A percentile compares a stretch with the other conserved stretches of the same genome.
These are phyloP conservation scores for Clitopilus hobsonii DNA, from an alignment of 768 basidiomycete species.

Conservation along the genomic window DNA sequence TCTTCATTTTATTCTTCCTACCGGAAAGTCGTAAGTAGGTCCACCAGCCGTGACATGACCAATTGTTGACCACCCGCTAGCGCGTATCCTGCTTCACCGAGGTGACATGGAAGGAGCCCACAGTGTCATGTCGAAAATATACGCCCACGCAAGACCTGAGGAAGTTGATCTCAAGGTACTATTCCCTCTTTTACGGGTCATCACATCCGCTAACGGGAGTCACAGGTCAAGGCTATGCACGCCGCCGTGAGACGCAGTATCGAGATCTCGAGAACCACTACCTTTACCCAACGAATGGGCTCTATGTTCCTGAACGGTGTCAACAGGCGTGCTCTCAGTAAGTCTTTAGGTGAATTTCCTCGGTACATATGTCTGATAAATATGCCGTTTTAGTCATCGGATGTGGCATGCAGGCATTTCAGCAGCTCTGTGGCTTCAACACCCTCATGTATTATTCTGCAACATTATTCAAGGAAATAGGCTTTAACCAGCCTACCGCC, in stretches of 20 bases:
- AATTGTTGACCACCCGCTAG: conserved; percentile 14
- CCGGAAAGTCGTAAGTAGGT: conserved; percentile 72
- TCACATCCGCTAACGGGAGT: not conserved
- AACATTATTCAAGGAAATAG: conserved; percentile 75
- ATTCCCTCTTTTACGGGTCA: not conserved
- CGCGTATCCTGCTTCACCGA: conserved; percentile 59
- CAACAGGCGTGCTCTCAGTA: conserved; percentile 69
- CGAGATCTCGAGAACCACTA: conserved; percentile 57
- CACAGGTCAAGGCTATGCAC: conserved; percentile 53
- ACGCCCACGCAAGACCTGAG: conserved; percentile 55
- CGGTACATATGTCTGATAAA: not conserved
- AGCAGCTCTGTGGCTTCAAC: conserved; percentile 84
- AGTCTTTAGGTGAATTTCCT: conserved; percentile 13
- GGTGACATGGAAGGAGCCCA: conserved; percentile 47
- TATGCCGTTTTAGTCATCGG: conserved; percentile 47
- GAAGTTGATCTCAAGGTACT: conserved; percentile 64
- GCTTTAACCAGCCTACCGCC: conserved; percentile 78
- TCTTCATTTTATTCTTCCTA: conserved; percentile 54
- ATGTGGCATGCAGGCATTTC: conserved; percentile 79
- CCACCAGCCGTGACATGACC: not conserved
- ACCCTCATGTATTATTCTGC: conserved; percentile 75
- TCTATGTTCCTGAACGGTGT: conserved; percentile 52
- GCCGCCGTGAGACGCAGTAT: conserved; percentile 58
- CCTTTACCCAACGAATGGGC: conserved; percentile 48
- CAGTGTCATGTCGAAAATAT: conserved; percentile 60